Evolutionary conservation across 139 green algal species (phyloP).

Genomic region (Cymbomonas tetramitiformis): DNA sequence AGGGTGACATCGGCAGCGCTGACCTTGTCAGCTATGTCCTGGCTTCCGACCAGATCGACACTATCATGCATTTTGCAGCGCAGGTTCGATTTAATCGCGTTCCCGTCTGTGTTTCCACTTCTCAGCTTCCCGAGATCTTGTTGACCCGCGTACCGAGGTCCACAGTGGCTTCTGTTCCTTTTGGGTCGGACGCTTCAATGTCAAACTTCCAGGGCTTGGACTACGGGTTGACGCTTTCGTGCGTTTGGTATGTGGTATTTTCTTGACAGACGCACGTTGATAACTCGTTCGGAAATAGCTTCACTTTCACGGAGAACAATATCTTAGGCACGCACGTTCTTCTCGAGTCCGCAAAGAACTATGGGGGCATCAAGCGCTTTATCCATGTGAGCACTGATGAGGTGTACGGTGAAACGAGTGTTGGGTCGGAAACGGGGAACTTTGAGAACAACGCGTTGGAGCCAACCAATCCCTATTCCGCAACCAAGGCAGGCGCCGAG

Average conservation of each 20-base stretch:
- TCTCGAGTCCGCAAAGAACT: slow-evolving; percentile 68
- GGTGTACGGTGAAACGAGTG: slow-evolving; percentile 62
- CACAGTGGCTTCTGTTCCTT: too few species aligned
- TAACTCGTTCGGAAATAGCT: slow-evolving; percentile 88
- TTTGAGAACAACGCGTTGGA: slow-evolving; percentile 43
- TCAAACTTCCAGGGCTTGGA: too few species aligned
- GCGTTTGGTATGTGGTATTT: too few species aligned
- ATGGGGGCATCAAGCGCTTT: slow-evolving; percentile 65
- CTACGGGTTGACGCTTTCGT: too few species aligned
- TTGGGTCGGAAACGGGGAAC: neutral
- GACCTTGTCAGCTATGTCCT: slow-evolving; percentile 81
- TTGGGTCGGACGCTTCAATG: too few species aligned
- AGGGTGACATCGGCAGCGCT: slow-evolving; percentile 76
- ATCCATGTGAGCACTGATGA: slow-evolving; percentile 78
- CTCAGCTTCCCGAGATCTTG: slow-evolving; percentile 81
- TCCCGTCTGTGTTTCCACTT: slow-evolving; percentile 71
- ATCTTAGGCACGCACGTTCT: slow-evolving; percentile 89
- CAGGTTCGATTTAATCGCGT: slow-evolving; percentile 95
- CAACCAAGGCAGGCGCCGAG: slow-evolving; percentile 83
- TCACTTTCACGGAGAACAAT: slow-evolving; percentile 73
- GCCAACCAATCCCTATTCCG: slow-evolving; percentile 97
- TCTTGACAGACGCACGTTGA: slow-evolving; percentile 98
- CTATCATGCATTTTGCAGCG: slow-evolving; percentile 93
- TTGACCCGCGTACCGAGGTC: slow-evolving; percentile 86
- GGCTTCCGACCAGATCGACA: slow-evolving; percentile 73